Conservation (phyloP, 345 rosid genomes). For the Brassica carinata region DNA sequence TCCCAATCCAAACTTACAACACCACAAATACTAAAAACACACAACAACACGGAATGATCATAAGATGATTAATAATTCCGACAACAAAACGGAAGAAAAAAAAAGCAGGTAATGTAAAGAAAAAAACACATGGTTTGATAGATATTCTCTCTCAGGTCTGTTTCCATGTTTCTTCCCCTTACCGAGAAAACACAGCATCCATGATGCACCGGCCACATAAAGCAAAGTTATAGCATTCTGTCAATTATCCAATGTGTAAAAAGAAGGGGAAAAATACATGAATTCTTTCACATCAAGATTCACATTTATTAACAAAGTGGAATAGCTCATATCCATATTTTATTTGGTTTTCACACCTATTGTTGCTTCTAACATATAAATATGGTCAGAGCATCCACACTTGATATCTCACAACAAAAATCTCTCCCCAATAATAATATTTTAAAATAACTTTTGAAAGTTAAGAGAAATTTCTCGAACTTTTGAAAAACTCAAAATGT, state of each 20-base stretch:
- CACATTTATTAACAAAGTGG: neutral
- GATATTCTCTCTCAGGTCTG: conserved; percentile 11
- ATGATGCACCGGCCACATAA: conserved; percentile 64
- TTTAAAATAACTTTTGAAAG: too few species aligned
- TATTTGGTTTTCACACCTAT: neutral
- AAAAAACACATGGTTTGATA: neutral
- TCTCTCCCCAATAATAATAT: too few species aligned
- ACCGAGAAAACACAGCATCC: conserved; percentile 76
- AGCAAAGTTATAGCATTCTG: conserved; percentile 70
- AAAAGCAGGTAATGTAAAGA: too few species aligned
- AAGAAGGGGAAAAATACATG: neutral
- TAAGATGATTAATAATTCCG: too few species aligned
- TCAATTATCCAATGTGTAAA: conserved; percentile 12
- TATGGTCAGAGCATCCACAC: neutral
- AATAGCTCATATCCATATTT: neutral
- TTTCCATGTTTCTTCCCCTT: conserved; percentile 36
- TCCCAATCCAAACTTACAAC: too few species aligned
- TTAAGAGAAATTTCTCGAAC: too few species aligned
- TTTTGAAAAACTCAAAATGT: too few species aligned
- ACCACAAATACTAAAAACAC: too few species aligned
- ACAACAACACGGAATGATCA: too few species aligned
- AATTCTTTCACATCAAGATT: neutral
- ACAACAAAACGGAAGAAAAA: too few species aligned
- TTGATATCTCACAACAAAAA: too few species aligned
- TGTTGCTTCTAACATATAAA: neutral